Evolutionary conservation across 2,329 filamentous ascomycete species (phyloP), one percentile per base, ranked within the genome.

Genomic region (Penicillium sp.): DNA sequence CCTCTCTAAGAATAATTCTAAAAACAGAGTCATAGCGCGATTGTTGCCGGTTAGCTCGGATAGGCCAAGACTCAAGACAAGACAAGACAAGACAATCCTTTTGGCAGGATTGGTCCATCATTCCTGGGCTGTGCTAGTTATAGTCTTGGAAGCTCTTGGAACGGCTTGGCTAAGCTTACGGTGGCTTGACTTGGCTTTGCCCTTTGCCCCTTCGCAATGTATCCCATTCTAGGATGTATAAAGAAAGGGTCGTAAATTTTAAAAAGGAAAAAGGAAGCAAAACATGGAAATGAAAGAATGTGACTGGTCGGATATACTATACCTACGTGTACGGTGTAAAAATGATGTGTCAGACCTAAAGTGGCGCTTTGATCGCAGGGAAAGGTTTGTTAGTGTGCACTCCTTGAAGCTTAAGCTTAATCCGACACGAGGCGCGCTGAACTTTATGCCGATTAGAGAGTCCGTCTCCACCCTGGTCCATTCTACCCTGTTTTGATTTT

Each of bases 371-470:
- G 63, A 61, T 66, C 61, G 57, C 59, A 59, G 52, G 54, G 52
- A 51, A 60, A 58, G 54, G 42, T 55, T 55, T 57, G 58, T 62
- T 68, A 65, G 65, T 62, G 63, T 59, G 57, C 53, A 58, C 60
- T 63, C 59, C 54, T 52, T 56, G 63, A 64, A 69, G 65, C 66
- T 69, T 69, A 70, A 70, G 67, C 67, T 69, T 69, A 70, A 70
- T 68, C 65, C 65, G 61, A 69, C 67, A 68, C 66, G 65, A 68
- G 66, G 29, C 51, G 48, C 56, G 55, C 56, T 56, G 57, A 65
- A 66, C 59, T 61, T 63, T 65, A 64, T 65, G 59, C 62, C 60
- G 63, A 61, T 65, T 65, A 65, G 57, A 60, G 51, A 57, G 44
- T 40, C 43, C 47, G 49, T 46, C 51, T 58, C 54, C 50, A 54